Evolutionary conservation across 768 basidiomycete species (phyloP).

Genomic region (Boletus rufocinnamomeus): DNA sequence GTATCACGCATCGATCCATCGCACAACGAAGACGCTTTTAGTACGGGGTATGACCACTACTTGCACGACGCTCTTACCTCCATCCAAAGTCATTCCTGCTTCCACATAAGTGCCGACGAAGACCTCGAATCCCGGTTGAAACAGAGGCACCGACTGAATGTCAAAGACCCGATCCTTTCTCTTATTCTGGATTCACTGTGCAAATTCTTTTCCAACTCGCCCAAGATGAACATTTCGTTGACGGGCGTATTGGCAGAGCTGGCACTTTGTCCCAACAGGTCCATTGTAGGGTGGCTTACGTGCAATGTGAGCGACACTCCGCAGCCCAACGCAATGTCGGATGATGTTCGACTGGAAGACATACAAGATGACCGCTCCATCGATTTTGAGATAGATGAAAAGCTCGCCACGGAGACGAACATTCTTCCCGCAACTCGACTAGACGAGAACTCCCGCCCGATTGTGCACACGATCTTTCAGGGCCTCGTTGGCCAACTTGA

Average conservation of each 20-base stretch:
- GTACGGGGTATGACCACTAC: slow-evolving; percentile 85
- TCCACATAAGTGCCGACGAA: slow-evolving; percentile 47
- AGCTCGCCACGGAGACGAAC: slow-evolving; percentile 56
- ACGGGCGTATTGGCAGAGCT: slow-evolving; percentile 81
- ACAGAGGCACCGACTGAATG: slow-evolving; percentile 73
- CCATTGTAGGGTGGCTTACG: slow-evolving; percentile 86
- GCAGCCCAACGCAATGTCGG: slow-evolving; percentile 11
- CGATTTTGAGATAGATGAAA: slow-evolving; percentile 72
- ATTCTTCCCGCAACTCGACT: slow-evolving; percentile 65
- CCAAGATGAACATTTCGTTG: slow-evolving; percentile 85
- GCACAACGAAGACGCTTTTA: slow-evolving; percentile 70
- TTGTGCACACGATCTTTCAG: slow-evolving; percentile 79
- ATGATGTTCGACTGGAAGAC: slow-evolving; percentile 34
- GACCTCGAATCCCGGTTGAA: slow-evolving; percentile 40
- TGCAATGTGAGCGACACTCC: slow-evolving; percentile 52
- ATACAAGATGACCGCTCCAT: slow-evolving; percentile 81
- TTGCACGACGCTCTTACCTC: slow-evolving; percentile 70
- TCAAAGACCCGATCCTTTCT: slow-evolving; percentile 74
- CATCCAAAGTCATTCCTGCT: slow-evolving; percentile 67
- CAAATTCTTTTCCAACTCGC: slow-evolving; percentile 81
- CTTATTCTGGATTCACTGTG: slow-evolving; percentile 69
- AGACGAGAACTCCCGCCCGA: slow-evolving; percentile 72
- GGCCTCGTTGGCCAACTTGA: slow-evolving; percentile 82
- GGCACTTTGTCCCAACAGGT: slow-evolving; percentile 83
- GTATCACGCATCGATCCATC: slow-evolving; percentile 78